Evolutionary conservation across 345 rosid species (phyloP).

Genomic region (Boechera stricta): DNA sequence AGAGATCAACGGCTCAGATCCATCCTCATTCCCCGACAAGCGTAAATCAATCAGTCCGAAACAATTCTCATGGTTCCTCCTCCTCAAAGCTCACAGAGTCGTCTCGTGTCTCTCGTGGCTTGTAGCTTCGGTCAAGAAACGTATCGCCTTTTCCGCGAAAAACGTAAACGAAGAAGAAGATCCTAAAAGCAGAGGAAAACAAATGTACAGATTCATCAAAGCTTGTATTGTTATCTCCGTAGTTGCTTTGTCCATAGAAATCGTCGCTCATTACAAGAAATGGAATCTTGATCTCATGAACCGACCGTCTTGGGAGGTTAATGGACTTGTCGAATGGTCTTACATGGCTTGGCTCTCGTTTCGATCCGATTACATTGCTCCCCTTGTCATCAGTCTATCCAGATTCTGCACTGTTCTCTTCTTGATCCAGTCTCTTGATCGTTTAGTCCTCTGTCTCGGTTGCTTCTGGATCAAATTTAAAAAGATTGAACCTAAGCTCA

Average conservation of each 20-base stretch:
- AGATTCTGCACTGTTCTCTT: conserved; percentile 73
- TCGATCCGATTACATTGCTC: conserved; percentile 76
- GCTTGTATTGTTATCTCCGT: conserved; percentile 67
- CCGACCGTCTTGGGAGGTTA: conserved; percentile 69
- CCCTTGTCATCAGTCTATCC: conserved; percentile 62
- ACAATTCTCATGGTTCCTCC: conserved; percentile 78
- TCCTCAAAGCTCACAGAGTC: conserved; percentile 71
- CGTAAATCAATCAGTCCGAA: conserved; percentile 72
- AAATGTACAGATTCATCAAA: conserved; percentile 72
- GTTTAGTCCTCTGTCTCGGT: conserved; percentile 74
- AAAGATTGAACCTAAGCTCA: conserved; percentile 64
- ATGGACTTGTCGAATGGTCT: conserved; percentile 69
- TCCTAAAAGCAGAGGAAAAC: conserved; percentile 64
- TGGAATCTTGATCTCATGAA: conserved; percentile 71
- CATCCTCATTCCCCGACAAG: conserved; percentile 64
- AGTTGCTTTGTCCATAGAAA: conserved; percentile 63
- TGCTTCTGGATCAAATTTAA: conserved; percentile 88
- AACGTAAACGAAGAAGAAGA: conserved; percentile 58
- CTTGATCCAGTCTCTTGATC: conserved; percentile 88
- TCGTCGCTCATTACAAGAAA: conserved; percentile 69
- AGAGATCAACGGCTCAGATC: conserved; percentile 66
- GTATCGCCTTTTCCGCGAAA: conserved; percentile 52
- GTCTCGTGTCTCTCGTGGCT: conserved; percentile 65
- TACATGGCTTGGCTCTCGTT: conserved; percentile 82
- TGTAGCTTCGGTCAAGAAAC: conserved; percentile 63